Conservation (phyloP, 768 basidiomycete species). For the Nidularia sp. region DNA sequence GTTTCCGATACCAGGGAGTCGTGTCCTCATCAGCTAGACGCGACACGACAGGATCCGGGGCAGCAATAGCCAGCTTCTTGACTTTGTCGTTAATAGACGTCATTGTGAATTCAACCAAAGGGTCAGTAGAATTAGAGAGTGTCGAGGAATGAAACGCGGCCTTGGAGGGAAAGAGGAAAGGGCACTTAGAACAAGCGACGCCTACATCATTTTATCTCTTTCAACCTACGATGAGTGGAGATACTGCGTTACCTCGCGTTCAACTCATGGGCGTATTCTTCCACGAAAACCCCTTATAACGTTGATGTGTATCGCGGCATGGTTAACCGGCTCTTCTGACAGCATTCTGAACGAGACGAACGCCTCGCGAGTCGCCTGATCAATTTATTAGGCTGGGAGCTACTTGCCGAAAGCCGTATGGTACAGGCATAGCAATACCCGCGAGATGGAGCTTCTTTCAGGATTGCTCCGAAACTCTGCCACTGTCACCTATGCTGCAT, state of each 20-base stretch:
- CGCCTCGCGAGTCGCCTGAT: too few relatives aligned
- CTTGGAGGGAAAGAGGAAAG: too few relatives aligned
- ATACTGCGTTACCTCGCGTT: slow-evolving; percentile 1
- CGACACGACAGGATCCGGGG: slow-evolving; percentile 29
- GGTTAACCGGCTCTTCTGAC: too few relatives aligned
- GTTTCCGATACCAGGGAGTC: slow-evolving; percentile 60
- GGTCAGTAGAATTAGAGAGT: neutral
- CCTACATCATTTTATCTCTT: neutral
- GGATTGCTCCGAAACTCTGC: too few relatives aligned
- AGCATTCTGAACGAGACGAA: too few relatives aligned
- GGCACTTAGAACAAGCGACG: neutral
- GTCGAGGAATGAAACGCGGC: too few relatives aligned
- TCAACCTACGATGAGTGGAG: slow-evolving; percentile 3
- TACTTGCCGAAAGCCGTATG: too few relatives aligned
- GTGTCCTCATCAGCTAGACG: slow-evolving; percentile 45
- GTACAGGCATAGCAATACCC: too few relatives aligned
- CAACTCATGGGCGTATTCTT: slow-evolving; percentile 1
- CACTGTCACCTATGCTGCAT: too few relatives aligned
- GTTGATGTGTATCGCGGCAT: neutral
- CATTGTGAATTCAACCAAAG: slow-evolving; percentile 2
- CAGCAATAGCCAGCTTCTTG: slow-evolving; percentile 5
- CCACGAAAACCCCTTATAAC: slow-evolving; percentile 7
- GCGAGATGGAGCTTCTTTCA: too few relatives aligned
- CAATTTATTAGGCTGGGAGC: too few relatives aligned
- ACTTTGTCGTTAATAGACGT: slow-evolving; percentile 1